Base-by-base conservation (phyloP, 2,329 filamentous ascomycete genomes). In the Alternaria consortialis region DNA sequence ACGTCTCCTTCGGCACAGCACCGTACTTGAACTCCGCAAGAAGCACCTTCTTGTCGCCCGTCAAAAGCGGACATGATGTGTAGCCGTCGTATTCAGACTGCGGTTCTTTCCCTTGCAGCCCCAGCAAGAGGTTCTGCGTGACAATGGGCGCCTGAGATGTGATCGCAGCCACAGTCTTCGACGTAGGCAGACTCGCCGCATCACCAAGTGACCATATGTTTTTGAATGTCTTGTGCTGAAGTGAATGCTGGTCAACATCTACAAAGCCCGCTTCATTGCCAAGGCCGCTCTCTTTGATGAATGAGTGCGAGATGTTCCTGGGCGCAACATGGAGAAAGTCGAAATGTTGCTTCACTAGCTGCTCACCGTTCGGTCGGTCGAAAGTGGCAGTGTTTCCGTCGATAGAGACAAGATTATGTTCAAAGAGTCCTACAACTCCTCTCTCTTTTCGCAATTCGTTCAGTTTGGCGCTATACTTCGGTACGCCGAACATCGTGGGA, bases 1-100 rank as follows among this genome's bases (percentile, higher is more conserved):
- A 89, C 1, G 87, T 89, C 79, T 89, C 87, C 72, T 88, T 87
- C 9, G 87, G 86, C 63, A 81, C 81, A 9, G 85, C 86, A 5
- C 85, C 87, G 62, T 89, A 90, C 77, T 87, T 88, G 80, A 90
- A 89, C 74, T 90, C 87, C 0, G 86, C 86, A 13, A 90, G 83
- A 25, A 89, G 79, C 2, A 89, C 86, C 78, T 88, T 88, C 63
- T 85, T 85, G 62, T 88, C 87, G 67, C 87, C 75, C 0, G 71
- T 80, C 61, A 70, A 68, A 32, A 77, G 68, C 4, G 78, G 78
- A 58, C 77, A 80, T 6, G 77, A 80, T 2, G 78, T 79, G 56
- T 80, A 80, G 1, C 78, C 78, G 51, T 80, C 75, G 25, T 80
- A 80, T 9, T 44, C 53, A 1, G 70, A 60, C 3, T 64, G 50